Base-by-base conservation (phyloP, 805 yeast species). In the Clavispora vitiphila region DNA sequence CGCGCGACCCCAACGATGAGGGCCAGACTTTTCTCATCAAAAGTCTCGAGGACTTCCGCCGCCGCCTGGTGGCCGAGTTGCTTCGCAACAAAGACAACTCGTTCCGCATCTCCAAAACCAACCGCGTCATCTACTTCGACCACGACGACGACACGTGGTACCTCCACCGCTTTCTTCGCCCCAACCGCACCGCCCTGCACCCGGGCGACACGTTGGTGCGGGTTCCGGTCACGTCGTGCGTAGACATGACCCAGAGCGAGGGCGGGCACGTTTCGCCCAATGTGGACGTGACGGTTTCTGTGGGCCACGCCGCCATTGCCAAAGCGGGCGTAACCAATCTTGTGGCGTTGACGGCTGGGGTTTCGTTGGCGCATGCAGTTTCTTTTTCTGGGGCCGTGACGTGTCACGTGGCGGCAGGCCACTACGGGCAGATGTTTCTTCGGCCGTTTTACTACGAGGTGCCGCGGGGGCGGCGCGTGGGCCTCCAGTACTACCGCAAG, bases 351-450 rank as follows among this genome's bases (percentile, higher is more conserved):
- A 29, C 46, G 4, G 34, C 41, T 7, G 46, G 39, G 8, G n/a
- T 37, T 12, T 35, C 30, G 10, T 14, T 45, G 8, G 46, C 50
- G 6, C 35, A 26, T 23, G 38, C 44, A 9, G 34, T 44, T 16
- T 45, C 40, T 16, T 31, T 44, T 32, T 42, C 49, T 10, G 55
- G 55, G 3, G 19, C 51, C 10, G 37, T 43, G 10, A 36, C 48
- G 9, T 51, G 55, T 38, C 22, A 22, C 15, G 38, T 47, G 14
- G 38, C 18, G 11, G 27, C 31, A 12, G 47, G 46, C 19, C 42
- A 39, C n/a, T 49, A 24, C 19, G 49, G 47, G n/a, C 53, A 47
- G 41, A 41, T 49, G 5, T 51, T 41, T 30, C 34, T 51, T 9
- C 38, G 40, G 20, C 55, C 55, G 5, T 42, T 41, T 24, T 43